Percentiles rank a stretch among this genome's conserved stretches.
Evolutionary conservation across 116 monocot species (phyloP).

Genomic region (Papilionanthe hybrid): DNA sequence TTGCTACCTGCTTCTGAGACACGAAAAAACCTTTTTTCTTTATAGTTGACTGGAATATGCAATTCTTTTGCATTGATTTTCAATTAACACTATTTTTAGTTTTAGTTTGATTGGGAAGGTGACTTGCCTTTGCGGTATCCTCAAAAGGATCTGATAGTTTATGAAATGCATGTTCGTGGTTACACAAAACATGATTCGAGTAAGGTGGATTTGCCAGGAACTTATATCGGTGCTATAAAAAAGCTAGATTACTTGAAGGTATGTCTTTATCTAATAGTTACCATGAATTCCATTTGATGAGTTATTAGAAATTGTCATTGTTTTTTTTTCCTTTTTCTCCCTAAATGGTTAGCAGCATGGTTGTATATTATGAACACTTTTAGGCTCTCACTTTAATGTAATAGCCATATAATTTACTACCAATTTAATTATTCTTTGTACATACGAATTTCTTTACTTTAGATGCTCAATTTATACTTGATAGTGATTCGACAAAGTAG

Average conservation of each 20-base stretch:
- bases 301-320: background rate
- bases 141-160: constrained; percentile 72
- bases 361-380: background rate
- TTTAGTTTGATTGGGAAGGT: constrained; percentile 96
- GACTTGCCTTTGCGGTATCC: constrained; percentile 55
- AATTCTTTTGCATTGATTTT: constrained; percentile 2
- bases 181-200: constrained; percentile 88
- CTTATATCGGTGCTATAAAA: constrained; percentile 63
- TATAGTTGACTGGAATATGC: background rate
- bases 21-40: background rate
- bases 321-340: background rate
- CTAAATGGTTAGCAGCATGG: background rate
- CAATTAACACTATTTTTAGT: constrained; percentile 32
- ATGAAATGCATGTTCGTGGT: constrained; percentile 92
- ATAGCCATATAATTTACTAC: background rate
- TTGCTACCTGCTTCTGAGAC: background rate
- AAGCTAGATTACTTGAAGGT: constrained; percentile 88
- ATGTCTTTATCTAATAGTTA: background rate
- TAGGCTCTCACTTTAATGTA: constrained; percentile 1
- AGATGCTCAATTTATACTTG: background rate
- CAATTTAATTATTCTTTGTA: background rate
- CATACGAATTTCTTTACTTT: background rate
- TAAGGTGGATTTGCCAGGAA: constrained; percentile 59
- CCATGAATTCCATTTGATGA: background rate
- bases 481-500: background rate